These are phyloP conservation scores for Themeda triandra DNA, from an alignment of 176 grass and related monocot species.

Conservation along the genomic window DNA sequence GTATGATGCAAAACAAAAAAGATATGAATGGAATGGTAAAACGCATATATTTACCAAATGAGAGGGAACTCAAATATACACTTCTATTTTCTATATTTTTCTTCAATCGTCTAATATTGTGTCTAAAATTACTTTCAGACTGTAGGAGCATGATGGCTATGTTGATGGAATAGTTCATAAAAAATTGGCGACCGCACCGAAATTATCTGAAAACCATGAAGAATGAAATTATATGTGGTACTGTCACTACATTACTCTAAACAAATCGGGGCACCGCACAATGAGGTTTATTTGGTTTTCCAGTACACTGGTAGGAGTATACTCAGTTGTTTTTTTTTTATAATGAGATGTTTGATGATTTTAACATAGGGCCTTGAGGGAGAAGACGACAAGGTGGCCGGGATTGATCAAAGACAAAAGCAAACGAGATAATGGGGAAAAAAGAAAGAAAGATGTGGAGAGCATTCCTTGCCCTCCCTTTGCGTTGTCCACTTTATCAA, in stretches of 20 bases:
- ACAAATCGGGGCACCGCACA: neutral
- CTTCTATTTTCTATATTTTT: no score
- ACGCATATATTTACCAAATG: no score
- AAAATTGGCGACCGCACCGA: neutral
- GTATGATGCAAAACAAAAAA: no score
- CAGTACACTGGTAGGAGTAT: neutral
- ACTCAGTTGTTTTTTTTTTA: neutral
- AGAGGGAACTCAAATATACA: no score
- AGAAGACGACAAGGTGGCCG: slow-evolving; percentile 36
- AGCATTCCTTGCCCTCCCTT: slow-evolving; percentile 34
- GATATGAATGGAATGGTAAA: no score
- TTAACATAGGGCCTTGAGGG: slow-evolving; percentile 15
- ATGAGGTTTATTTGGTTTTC: neutral
- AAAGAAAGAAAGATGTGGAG: neutral
- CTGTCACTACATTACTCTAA: no score
- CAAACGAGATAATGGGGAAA: slow-evolving; percentile 36
- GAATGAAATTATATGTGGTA: neutral
- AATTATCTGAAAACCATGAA: neutral
- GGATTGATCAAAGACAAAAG: slow-evolving; percentile 47
- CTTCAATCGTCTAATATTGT: no score
- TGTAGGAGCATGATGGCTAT: neutral
- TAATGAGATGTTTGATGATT: neutral
- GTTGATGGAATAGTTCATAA: neutral
- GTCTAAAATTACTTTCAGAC: no score
- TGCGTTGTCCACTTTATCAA: slow-evolving; percentile 31